A percentile compares a stretch with the other conserved stretches of the same genome.
Conservation (phyloP, 345 rosid genomes). For the Syzygium aromaticum region DNA sequence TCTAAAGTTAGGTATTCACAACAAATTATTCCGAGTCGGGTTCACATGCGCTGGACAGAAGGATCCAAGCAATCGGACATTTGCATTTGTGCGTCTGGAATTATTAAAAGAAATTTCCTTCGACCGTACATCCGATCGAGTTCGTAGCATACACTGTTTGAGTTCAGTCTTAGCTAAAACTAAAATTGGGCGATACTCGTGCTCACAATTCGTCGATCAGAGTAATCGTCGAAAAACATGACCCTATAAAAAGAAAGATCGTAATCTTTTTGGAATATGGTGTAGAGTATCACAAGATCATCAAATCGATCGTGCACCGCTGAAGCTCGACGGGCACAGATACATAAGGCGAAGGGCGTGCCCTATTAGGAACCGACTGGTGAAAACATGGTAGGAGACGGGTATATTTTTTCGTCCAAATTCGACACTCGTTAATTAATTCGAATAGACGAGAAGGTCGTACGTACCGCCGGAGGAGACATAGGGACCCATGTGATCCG, state of each 20-base stretch:
- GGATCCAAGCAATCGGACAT: too few species aligned
- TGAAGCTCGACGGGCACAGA: too few species aligned
- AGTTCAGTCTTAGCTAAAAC: background rate
- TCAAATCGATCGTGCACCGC: background rate
- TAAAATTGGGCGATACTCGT: rapidly evolving
- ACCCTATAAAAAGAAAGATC: background rate
- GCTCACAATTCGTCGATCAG: background rate
- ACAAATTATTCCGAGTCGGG: too few species aligned
- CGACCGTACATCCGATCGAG: background rate
- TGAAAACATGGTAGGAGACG: too few species aligned
- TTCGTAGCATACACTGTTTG: rapidly evolving
- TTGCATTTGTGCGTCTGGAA: background rate
- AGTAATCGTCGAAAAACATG: background rate
- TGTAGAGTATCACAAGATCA: background rate
- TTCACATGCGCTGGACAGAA: too few species aligned
- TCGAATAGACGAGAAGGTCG: background rate
- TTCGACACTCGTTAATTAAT: background rate
- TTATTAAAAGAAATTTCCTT: background rate
- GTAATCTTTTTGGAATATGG: background rate
- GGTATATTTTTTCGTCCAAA: too few species aligned
- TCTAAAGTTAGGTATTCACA: background rate
- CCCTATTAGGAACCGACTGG: too few species aligned
- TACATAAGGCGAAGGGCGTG: too few species aligned
- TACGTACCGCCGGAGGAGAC: background rate
- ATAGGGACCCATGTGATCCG: background rate